Evolutionary conservation across 805 yeast species (phyloP), one percentile per base, ranked within the genome.

Genomic region (Wickerhamiella alocasiicola): DNA sequence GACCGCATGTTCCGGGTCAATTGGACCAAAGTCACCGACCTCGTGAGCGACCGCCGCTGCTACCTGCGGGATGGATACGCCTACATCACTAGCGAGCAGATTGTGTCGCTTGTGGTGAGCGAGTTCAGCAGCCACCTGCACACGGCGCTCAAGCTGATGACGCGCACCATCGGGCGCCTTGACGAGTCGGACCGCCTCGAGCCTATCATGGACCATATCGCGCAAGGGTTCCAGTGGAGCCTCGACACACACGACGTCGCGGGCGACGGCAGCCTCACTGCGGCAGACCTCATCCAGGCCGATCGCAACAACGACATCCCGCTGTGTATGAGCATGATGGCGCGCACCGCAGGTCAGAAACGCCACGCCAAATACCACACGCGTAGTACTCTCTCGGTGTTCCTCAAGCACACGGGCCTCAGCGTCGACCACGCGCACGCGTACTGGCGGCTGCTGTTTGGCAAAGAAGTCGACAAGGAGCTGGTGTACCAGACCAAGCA

Each of bases 101-200:
- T 85, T 57, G 62, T 80, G 45, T 74, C 76, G 42, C 62, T 88
- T 39, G 63, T 91, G 23, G 61, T 79, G 0, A 70, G 67, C 31
- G 95, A 84, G 55, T 88, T 78, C 56, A 63, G 73, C 26, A 68
- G 64, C 29, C 57, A 63, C 42, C 62, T 87, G 40, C 55, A 58
- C 2, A 55, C 59, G 13, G 72, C 75, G 16, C 64, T 91, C 48
- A 61, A 75, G 17, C 61, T 67, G 35, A 82, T 96, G 0, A 76
- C 84, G 51, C 81, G 80, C 54, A 71, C 81, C 16, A 63, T 85
- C 41, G 93, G 95, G 5, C 68, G 87, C 9, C 64, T 88, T 42
- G 95, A 85, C 54, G 97, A 88, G 62, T 95, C 85, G 54, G 93
- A 85, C 55, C 67, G 99, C 44, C 62, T 91, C 33, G 63, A 85